Base-by-base conservation (phyloP, 331 rosid genomes). In the Quercus phellos region DNA sequence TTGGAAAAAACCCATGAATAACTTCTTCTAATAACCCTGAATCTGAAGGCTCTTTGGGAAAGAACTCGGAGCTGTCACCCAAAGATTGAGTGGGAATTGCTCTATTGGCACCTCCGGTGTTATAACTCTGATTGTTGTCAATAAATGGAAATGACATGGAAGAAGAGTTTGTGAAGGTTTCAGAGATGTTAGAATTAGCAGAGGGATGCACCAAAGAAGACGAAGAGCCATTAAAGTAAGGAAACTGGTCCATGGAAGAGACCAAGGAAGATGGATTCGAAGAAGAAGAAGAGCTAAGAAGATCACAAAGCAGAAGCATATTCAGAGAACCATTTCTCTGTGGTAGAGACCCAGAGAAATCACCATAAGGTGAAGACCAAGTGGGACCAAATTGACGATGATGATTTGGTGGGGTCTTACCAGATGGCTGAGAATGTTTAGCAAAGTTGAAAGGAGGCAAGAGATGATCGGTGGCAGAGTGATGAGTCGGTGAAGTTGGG, bases 1-100 rank as follows among this genome's bases (percentile, higher is more conserved):
- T 88, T 0, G 91, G 89, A 30, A 92, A 86, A 51, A 87, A 92
- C 19, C 81, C 87, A 0, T 81, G 82, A 10, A 94, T 95, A 4
- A 92, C 81, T 72, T 94, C 99, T 50, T 94, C 93, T 76, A 94
- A 60, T 73, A 94, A 66, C 0, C 99, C 99, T 0, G 97, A 90
- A 80, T 84, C 88, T 0, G 95, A 83, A 2, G 90, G 70, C 58
- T 90, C 93, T 51, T 72, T 69, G 0, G 91, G 84, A 10, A 90
- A 80, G 66, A 90, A 88, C 7, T 80, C 92, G 0, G 83, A 88
- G 1, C 50, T 55, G 17, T 53, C 79, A 19, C 5, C 68, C 12
- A 12, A 70, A 9, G 51, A 76, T 59, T 35, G 73, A 50, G 26
- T 5, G 4, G 21, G 3, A 38, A 38, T 74, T n/a, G 38, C 53